Base-by-base conservation (phyloP, 805 yeast species). In the Starmerella stellata region DNA sequence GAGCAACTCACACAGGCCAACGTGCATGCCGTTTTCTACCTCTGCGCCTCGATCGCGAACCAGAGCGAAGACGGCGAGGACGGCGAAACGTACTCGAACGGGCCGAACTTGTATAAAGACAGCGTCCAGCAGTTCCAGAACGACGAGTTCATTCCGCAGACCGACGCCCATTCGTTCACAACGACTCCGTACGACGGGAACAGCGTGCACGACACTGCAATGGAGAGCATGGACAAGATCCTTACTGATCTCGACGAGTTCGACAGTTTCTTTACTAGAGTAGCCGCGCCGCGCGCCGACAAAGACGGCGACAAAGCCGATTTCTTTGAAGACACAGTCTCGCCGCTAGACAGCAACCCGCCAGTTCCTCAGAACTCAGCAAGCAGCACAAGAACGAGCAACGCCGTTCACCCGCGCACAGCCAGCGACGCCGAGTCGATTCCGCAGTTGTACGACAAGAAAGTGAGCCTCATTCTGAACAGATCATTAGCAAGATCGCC, bases 1-100 rank as follows among this genome's bases (percentile, higher is more conserved):
- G 82, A 95, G 0, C 78, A 93, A 0, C 70, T 79, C 14, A 80
- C 96, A 1, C 64, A 95, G 47, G 81, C 80, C 53, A 90, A 90
- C 52, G 92, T 90, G 1, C 96, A 90, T 56, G 85, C 96, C 0
- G 96, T 90, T 3, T 90, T 80, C 53, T 74, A 83, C 23, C 80
- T 94, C 0, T 87, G 95, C 52, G 63, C 66, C 35, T 28, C 47
- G 41, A 15, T 29, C 15, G 17, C 7, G 17, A 21, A 23, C 23
- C 17, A 7, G 7, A 9, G 11, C 25, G 11, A 9, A 18, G 15
- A 19, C 18, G 34, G n/a, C n/a, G 43, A 37, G 2, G 41, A 32
- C 5, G 19, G 23, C 24, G 23, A 32, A 13, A 33, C 21, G 2
- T 16, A 20, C 7, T 34, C 15, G n/a, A 23, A 19, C 25, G 29